Percentiles rank a stretch among this genome's conserved stretches.
Conservation (phyloP, 306 rosid species). For the Arachis stenosperma region DNA sequence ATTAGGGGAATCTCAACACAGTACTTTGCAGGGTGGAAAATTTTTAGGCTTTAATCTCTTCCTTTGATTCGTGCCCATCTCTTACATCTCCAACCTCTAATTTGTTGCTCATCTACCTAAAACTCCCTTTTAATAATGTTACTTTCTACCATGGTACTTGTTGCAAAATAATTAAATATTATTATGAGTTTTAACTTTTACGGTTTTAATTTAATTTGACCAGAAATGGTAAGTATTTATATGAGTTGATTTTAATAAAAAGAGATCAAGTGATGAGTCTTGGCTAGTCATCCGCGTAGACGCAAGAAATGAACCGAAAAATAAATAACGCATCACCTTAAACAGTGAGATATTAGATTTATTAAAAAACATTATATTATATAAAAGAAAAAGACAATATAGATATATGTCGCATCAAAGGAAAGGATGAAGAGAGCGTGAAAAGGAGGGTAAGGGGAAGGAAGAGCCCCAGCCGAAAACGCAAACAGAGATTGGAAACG, state of each 20-base stretch:
- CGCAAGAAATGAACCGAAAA: background rate
- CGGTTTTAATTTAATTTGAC: too few relatives aligned
- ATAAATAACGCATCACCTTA: constrained; percentile 17
- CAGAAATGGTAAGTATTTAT: too few relatives aligned
- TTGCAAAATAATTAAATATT: background rate
- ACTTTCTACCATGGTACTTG: background rate
- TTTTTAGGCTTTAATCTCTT: constrained; percentile 15
- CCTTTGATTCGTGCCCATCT: constrained; percentile 8
- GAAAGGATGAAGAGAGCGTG: constrained; percentile 5
- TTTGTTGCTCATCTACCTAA: background rate
- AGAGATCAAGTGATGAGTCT: background rate
- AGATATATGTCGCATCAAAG: constrained; percentile 30
- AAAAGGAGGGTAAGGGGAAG: constrained; percentile 25
- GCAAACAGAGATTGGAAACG: constrained; percentile 31
- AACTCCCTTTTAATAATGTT: background rate
- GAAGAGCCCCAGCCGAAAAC: constrained; percentile 43
- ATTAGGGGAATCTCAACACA: constrained; percentile 53
- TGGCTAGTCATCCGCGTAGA: background rate
- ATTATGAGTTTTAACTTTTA: too few relatives aligned
- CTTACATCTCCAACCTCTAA: background rate
- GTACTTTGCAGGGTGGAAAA: background rate
- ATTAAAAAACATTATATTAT: too few relatives aligned
- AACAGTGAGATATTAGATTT: background rate
- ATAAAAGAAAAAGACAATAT: constrained; percentile 8
- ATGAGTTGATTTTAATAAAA: too few relatives aligned